These are phyloP conservation scores for Skeletonema tropicum DNA, from an alignment of 108 stramenopile species.

Conservation along the genomic window DNA sequence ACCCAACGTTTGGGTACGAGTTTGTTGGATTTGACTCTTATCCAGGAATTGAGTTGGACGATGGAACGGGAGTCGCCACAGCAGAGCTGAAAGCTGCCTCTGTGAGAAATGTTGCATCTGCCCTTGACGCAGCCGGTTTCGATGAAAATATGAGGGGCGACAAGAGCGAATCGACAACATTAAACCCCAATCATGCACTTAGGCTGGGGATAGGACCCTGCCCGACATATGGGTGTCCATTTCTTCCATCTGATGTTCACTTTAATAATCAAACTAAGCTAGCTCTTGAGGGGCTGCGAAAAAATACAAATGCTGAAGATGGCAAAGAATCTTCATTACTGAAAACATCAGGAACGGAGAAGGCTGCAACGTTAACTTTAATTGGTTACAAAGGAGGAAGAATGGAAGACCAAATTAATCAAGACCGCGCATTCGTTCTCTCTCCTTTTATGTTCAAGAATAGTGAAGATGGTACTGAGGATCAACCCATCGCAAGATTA, in stretches of 20 bases:
- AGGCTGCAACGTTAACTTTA: constrained; percentile 58
- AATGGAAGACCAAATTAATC: constrained; percentile 62
- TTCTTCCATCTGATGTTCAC: constrained; percentile 68
- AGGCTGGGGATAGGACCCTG: constrained; percentile 37
- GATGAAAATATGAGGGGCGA: constrained; percentile 33
- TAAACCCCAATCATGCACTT: constrained; percentile 40
- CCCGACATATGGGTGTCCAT: constrained; percentile 71
- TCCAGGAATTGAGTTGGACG: constrained; percentile 25
- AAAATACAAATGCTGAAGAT: background rate
- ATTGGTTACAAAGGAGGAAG: constrained; percentile 69
- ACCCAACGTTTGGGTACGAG: constrained; percentile 33
- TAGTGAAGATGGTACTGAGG: constrained; percentile 1
- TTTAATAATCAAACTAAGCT: constrained; percentile 52
- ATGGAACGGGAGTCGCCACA: constrained; percentile 28
- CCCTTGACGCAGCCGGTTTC: constrained; percentile 44
- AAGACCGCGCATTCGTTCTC: constrained; percentile 63
- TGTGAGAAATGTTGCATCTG: constrained; percentile 14
- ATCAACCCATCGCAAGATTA: constrained; percentile 39
- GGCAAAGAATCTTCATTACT: constrained; percentile 9
- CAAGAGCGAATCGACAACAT: constrained; percentile 11
- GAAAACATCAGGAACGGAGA: constrained; percentile 45
- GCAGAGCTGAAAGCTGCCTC: constrained; percentile 30
- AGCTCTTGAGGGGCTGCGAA: constrained; percentile 52
- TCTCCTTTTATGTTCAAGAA: constrained; percentile 41
- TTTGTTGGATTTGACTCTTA: constrained; percentile 48